phyloP scores from a whole-genome alignment of 169 alveolate species.

The Babesia ovis region DNA sequence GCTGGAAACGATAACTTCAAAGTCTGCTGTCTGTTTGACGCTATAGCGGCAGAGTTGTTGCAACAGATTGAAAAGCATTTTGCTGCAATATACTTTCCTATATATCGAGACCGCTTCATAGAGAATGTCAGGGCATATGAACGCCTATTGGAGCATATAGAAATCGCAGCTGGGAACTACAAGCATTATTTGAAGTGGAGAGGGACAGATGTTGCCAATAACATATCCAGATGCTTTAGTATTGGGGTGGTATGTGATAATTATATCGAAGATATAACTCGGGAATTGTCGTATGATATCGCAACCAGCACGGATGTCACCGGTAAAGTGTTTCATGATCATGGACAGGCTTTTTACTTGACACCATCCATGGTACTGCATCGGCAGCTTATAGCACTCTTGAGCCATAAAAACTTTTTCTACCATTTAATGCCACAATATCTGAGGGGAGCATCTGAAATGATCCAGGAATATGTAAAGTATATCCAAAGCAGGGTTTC shows the following conservation, averaged over 20 bases:
- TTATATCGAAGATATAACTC: conserved; percentile 19
- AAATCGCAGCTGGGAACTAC: conserved; percentile 24
- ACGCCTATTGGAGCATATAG: conserved; percentile 40
- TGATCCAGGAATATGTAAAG: conserved; percentile 32
- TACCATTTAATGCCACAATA: conserved; percentile 62
- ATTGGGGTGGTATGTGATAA: conserved; percentile 49
- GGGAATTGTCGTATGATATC: conserved; percentile 4
- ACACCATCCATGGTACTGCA: conserved; percentile 43
- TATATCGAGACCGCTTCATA: conserved; percentile 43
- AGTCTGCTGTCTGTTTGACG: conserved; percentile 44
- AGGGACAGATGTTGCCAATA: conserved; percentile 31
- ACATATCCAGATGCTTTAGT: conserved; percentile 36
- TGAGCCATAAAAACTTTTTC: conserved; percentile 25
- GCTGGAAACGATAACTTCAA: conserved; percentile 40
- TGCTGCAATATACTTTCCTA: conserved; percentile 42
- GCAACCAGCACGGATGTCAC: neutral
- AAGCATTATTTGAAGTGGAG: conserved; percentile 55
- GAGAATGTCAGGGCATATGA: conserved; percentile 37
- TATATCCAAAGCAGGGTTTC: conserved; percentile 27
- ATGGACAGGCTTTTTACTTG: conserved; percentile 28
- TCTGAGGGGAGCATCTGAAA: conserved; percentile 40
- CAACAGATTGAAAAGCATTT: conserved; percentile 29
- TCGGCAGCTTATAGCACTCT: conserved; percentile 23
- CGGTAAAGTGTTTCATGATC: conserved; percentile 8
- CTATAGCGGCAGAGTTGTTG: conserved; percentile 40